Evolutionary conservation across 73 alveolate genomes (phyloP), one percentile per base, ranked within the genome.

Genomic region (Breviolum minutum): DNA sequence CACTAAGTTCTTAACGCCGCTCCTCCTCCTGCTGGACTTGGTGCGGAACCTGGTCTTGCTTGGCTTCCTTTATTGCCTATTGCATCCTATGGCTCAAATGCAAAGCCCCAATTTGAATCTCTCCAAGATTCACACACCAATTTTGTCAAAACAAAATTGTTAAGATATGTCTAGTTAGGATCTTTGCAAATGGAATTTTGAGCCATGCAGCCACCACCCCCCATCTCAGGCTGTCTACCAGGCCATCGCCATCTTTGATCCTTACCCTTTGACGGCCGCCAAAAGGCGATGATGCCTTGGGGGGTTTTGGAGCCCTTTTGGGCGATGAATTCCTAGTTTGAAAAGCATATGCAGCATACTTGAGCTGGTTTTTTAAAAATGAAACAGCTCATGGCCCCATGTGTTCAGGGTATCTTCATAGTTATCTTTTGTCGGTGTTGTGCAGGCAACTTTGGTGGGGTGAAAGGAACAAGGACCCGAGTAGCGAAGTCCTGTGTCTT

Each of bases 201-300:
- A 40, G 54, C 54, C 54, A 40, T 68, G 77, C 77, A 22, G 77
- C 17, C 17, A 68, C 24, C 7, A 8, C 88, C 32, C 69, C 29
- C 22, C 32, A 6, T 14, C 74, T 61, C 26, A 92, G 98, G 98
- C 98, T 62, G 90, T 92, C 19, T 92, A 92, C 98, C 98, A 92
- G 83, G 98, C 98, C 60, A 92, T 92, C 84, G 90, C 98, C 69
- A 40, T 73, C 81, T 92, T 92, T 68, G 64, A 92, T n/a, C 98
- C 98, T n/a, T 92, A 92, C 79, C 98, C 98, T 27, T 16, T 92
- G 90, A 92, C 98, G n/a, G 98, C 98, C 66, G 98, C 98, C 81
- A 92, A 92, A 81, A 92, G 98, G 98, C 97, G 16, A 20, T 26
- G 76, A n/a, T 2, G 61, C 7, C 30, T 8, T 30, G 27, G 27